These are phyloP conservation scores for Saksenaea oblongispora DNA, from an alignment of 371 early-diverging fungal genomes.

Conservation along the genomic window DNA sequence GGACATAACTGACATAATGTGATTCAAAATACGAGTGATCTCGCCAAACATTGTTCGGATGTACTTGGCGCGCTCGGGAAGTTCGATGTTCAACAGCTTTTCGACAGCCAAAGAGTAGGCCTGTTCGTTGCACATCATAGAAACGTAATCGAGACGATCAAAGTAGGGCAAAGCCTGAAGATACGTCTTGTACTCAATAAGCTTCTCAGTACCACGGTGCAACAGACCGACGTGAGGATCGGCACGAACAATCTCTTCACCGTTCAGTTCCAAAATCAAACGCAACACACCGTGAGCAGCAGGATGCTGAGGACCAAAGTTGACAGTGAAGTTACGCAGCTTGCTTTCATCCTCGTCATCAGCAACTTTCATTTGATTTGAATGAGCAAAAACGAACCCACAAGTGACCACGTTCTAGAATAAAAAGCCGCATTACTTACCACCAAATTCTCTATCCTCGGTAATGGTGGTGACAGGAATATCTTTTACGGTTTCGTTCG, in stretches of 20 bases:
- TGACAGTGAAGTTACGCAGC: conserved; percentile 85
- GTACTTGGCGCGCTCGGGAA: conserved; percentile 93
- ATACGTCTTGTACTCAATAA: conserved; percentile 97
- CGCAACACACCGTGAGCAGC: conserved; percentile 99
- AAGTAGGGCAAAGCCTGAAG: conserved; percentile 97
- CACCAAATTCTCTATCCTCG: conserved; percentile 44
- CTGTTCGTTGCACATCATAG: conserved; percentile 97
- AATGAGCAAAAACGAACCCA: background rate
- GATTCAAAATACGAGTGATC: conserved; percentile 96
- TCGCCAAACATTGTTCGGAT: conserved; percentile 97
- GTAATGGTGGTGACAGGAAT: conserved; percentile 41
- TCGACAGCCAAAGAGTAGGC: conserved; percentile 96
- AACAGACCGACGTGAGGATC: conserved; percentile 97
- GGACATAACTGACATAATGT: conserved; percentile 96
- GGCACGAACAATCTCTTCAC: conserved; percentile 90
- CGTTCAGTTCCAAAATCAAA: conserved; percentile 91
- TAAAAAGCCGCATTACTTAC: conserved; percentile 22
- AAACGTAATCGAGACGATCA: conserved; percentile 97
- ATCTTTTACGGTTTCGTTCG: conserved; percentile 24
- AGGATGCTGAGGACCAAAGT: conserved; percentile 99
- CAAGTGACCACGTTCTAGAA: background rate
- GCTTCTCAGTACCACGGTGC: conserved; percentile 97
- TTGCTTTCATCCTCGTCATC: conserved; percentile 59
- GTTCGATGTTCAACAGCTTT: conserved; percentile 95
- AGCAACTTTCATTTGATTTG: conserved; percentile 19